Conservation (phyloP, 2,329 filamentous ascomycete genomes). For the Dothideomycetidae sp. region DNA sequence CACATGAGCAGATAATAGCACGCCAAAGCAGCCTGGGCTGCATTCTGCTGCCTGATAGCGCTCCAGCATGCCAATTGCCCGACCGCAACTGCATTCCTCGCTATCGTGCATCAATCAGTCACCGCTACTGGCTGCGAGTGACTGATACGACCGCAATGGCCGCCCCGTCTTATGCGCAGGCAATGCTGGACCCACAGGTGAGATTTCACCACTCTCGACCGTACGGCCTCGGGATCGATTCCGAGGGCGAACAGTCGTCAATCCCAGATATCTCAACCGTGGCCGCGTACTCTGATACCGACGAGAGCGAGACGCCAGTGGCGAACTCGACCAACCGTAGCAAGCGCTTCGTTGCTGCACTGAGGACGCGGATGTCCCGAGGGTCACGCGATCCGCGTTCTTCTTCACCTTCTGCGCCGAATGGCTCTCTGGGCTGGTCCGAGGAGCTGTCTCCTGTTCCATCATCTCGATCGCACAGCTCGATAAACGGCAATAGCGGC, state of each 20-base stretch:
- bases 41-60: neutral
- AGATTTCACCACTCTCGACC: neutral
- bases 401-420: constrained; percentile 6
- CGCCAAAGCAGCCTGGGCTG: neutral
- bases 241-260: constrained; percentile 5
- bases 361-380: constrained; percentile 2
- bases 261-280: constrained; percentile 8
- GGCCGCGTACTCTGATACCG: constrained; percentile 6
- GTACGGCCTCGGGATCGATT: constrained; percentile 1
- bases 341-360: neutral
- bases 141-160: constrained; percentile 4
- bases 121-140: neutral
- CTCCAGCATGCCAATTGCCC: constrained; percentile 7
- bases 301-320: constrained; percentile 4
- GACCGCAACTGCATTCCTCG: constrained; percentile 1
- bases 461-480: constrained; percentile 2
- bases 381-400: neutral
- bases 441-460: constrained; percentile 2
- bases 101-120: neutral
- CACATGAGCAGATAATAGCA: neutral
- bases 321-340: constrained; percentile 1
- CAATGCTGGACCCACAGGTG: constrained; percentile 1
- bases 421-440: neutral
- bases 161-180: constrained; percentile 6
- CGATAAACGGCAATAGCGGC: constrained; percentile 1